Base-by-base conservation (phyloP, 1,284 basidiomycete genomes). In the Trichosporon faecale region DNA sequence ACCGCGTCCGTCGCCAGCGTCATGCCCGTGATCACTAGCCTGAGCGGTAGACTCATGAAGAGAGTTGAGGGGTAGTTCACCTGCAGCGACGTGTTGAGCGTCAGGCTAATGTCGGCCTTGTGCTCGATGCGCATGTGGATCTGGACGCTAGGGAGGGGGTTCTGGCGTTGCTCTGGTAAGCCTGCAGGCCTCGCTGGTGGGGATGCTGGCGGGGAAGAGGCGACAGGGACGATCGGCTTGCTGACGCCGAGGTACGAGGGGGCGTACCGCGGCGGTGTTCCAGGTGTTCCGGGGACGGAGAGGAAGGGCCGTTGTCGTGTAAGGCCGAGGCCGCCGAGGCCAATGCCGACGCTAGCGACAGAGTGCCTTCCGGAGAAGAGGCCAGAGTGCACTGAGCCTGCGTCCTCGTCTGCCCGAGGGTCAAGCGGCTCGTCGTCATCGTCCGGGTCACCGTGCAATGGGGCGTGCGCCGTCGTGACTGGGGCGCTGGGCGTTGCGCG, bases 21-120 rank as follows among this genome's bases (percentile, higher is more conserved):
- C 66, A 98, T 86, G 0, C 94, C 93, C 0, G 91, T 96, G 25
- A 98, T 89, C 18, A 90, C 91, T 64, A 99, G 89, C 78, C 92
- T 91, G 79, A 99, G 91, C 2, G 97, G 97, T 21, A 99, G 87
- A 7, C 91, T 90, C 94, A 99, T 98, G 86, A 99, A 98, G 77
- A 91, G 89, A 0, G 91, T 89, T 0, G 92, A 92, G 0, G 96
- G 95, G 81, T 98, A 97, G 85, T 98, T 98, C 82, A 99, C 95
- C 73, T 95, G 88, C 21, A 99, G 87, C 11, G 92, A 94, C 0
- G 96, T 98, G n/a, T 90, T 89, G 73, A 99, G 87, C 2, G 91
- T 92, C 35, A 87, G 77, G 4, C 83, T 75, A 60, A 86, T 75
- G 70, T 85, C 81, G 37, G 85, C 83, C 8, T 80, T 73, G 72